Evolutionary conservation across 257 asterid species (phyloP).

Genomic region (Cruciata laevipes): DNA sequence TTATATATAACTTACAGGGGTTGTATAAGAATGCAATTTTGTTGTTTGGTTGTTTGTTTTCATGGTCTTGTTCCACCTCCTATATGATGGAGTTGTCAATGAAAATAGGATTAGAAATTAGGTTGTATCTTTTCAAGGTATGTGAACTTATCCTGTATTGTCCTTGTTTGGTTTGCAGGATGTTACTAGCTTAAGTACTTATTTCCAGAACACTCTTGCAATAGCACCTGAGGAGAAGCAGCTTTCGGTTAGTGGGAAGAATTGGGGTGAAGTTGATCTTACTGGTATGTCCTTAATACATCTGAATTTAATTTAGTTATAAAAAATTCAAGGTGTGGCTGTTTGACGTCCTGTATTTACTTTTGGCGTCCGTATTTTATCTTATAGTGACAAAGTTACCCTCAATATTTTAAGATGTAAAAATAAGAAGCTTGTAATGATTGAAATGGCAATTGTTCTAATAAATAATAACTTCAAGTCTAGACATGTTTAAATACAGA

Average conservation of each 20-base stretch:
- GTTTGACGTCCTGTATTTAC: too few relatives aligned
- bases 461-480: too few relatives aligned
- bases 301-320: too few relatives aligned
- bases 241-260: conserved; percentile 91
- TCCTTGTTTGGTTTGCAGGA: conserved; percentile 46
- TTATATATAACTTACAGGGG: neutral
- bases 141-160: conserved; percentile 8
- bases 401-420: too few relatives aligned
- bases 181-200: conserved; percentile 55
- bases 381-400: too few relatives aligned
- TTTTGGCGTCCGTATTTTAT: too few relatives aligned
- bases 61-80: neutral
- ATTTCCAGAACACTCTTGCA: conserved; percentile 66
- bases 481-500: too few relatives aligned
- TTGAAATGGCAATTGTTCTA: too few relatives aligned
- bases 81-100: neutral
- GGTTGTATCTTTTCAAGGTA: neutral
- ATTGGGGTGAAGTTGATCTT: conserved; percentile 96
- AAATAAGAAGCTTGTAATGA: too few relatives aligned
- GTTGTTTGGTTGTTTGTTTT: neutral
- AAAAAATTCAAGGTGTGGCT: too few relatives aligned
- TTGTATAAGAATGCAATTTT: too few relatives aligned
- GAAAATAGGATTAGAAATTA: neutral
- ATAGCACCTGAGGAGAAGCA: conserved; percentile 85
- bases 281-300: conserved; percentile 39